phyloP scores from a whole-genome alignment of 2,329 filamentous ascomycete genomes.

The Dichotomopilus funicola region DNA sequence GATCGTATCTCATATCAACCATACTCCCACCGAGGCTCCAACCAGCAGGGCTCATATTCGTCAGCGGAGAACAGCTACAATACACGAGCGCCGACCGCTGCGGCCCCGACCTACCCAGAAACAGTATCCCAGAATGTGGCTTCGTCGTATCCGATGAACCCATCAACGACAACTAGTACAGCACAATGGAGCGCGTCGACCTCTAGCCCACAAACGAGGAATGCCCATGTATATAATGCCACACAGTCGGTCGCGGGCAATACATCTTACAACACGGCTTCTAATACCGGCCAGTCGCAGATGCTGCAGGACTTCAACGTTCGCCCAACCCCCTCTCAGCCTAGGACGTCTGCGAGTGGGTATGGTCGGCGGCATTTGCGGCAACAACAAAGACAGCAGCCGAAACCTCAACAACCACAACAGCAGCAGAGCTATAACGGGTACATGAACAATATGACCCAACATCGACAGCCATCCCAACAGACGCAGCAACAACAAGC shows the following conservation, averaged over 20 bases:
- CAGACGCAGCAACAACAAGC: no score
- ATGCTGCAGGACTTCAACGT: constrained; percentile 21
- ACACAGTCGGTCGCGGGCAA: constrained; percentile 22
- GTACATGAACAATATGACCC: constrained; percentile 18
- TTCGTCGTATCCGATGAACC: constrained; percentile 27
- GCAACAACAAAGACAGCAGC: constrained; percentile 22
- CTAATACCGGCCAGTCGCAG: constrained; percentile 20
- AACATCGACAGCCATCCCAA: constrained; percentile 24
- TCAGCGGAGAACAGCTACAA: constrained; percentile 24
- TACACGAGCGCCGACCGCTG: constrained; percentile 12
- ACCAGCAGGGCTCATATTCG: constrained; percentile 19
- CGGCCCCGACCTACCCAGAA: constrained; percentile 13
- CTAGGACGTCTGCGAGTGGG: constrained; percentile 21
- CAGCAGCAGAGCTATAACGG: constrained; percentile 16
- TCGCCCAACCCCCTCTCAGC: constrained; percentile 24
- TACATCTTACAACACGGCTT: constrained; percentile 20
- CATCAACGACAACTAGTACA: constrained; percentile 17
- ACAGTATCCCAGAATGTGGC: constrained; percentile 23
- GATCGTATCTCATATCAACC: constrained; percentile 28
- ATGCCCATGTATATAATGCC: constrained; percentile 27
- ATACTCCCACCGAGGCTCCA: constrained; percentile 23
- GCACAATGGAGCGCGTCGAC: constrained; percentile 22
- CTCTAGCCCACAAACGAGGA: constrained; percentile 24
- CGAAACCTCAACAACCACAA: constrained; percentile 22
- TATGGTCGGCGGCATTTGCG: constrained; percentile 26